Percentiles rank a stretch among this genome's conserved stretches.
Evolutionary conservation across 1,284 basidiomycete species (phyloP).

Genomic region (Ustilago curta): DNA sequence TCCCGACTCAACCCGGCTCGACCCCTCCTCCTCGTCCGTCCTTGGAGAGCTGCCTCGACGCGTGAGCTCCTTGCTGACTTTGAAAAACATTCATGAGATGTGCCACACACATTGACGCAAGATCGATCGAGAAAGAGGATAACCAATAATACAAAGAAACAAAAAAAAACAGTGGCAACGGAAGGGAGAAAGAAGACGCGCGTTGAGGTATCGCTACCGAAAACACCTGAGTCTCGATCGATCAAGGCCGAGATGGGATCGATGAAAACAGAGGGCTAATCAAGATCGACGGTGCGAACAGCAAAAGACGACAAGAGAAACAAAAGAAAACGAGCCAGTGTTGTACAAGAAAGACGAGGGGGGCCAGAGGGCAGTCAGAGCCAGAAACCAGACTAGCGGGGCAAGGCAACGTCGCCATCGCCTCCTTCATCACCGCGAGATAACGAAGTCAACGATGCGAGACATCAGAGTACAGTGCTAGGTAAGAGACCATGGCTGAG

Average conservation of each 20-base stretch:
- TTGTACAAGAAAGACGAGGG: slow-evolving; percentile 51
- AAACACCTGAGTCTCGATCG: not conserved
- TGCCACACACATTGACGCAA: not conserved
- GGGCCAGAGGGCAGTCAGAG: slow-evolving; percentile 11
- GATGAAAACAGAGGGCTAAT: not conserved
- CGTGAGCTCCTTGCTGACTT: not conserved
- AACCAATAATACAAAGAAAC: slow-evolving; percentile 56
- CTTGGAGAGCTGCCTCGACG: not conserved
- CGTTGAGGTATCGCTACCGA: slow-evolving; percentile 11
- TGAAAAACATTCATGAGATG: slow-evolving; percentile 9
- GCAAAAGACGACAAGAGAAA: slow-evolving; percentile 39
- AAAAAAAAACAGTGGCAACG: slow-evolving; percentile 37
- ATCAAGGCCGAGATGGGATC: not conserved
- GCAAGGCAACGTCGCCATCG: slow-evolving; percentile 5
- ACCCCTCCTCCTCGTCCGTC: slow-evolving; percentile 2
- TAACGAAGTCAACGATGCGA: slow-evolving; percentile 5
- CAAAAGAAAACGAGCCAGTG: slow-evolving; percentile 37
- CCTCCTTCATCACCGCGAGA: slow-evolving; percentile 1
- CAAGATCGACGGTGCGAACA: slow-evolving; percentile 18
- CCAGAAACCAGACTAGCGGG: slow-evolving; percentile 30
- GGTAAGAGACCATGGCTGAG: slow-evolving; percentile 10
- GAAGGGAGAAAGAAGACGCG: slow-evolving; percentile 16
- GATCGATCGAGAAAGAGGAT: slow-evolving; percentile 34
- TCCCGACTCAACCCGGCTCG: no score
- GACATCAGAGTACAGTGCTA: slow-evolving; percentile 37